Percentiles rank a stretch among this genome's conserved stretches.
Conservation (phyloP, 2,329 filamentous ascomycete genomes). For the Sporothrix schenckii region DNA sequence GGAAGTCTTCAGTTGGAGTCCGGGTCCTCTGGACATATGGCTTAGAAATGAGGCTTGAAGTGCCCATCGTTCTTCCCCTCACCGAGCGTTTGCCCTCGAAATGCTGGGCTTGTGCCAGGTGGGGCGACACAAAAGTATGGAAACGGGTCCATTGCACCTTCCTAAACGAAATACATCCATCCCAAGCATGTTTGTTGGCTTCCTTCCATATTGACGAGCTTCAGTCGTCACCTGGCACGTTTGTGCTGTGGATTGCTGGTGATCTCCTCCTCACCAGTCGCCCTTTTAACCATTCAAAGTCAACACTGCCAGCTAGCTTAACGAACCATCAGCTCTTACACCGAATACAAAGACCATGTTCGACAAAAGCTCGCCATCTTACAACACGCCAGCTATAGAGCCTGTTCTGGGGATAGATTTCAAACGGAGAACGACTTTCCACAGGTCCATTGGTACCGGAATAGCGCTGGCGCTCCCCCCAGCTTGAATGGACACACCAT, state of each 20-base stretch:
- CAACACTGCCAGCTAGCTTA: neutral
- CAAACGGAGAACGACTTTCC: neutral
- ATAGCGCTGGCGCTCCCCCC: neutral
- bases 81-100: neutral
- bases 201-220: neutral
- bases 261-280: too few species aligned
- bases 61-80: constrained; percentile 14
- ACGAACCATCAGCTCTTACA: neutral
- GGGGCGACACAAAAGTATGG: neutral
- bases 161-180: neutral
- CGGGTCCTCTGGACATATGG: neutral
- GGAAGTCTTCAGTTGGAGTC: too few species aligned
- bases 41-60: neutral
- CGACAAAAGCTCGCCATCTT: too few species aligned
- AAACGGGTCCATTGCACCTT: neutral
- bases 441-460: too few species aligned
- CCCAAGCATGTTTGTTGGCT: neutral
- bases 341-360: neutral
- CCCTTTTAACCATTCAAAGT: too few species aligned
- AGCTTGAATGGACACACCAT: too few species aligned
- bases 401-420: neutral
- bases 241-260: neutral
- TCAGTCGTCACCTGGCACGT: neutral
- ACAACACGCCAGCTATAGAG: neutral
- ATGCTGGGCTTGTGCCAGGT: neutral